Evolutionary conservation across 495 filamentous ascomycete species (phyloP), one percentile per base, ranked within the genome.

Genomic region (Hyaloscypha bicolor): DNA sequence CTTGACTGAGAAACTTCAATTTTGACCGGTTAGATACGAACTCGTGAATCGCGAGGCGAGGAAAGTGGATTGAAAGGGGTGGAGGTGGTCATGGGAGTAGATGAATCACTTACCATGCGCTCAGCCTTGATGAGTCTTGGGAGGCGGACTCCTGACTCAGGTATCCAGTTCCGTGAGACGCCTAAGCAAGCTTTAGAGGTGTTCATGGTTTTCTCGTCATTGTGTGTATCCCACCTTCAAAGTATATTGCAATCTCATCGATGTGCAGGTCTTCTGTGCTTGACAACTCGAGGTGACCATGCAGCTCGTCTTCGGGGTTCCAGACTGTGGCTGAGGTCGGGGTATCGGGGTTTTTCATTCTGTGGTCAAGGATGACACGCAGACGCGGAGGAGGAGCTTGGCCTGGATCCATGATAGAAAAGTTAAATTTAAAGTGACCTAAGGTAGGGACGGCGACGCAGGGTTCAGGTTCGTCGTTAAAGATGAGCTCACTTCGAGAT

Each of bases 81-180:
- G 42, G 42, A 48, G 42, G 42, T 2, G 1, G 16, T 16, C 42
- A 12, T 48, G 42, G 9, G 16, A 48, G 42, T 12, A 48, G 9
- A 4, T 6, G 4, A 48, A 11, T 48, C 8, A 48, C 42, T 11
- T 48, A 48, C 42, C 42, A 11, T 48, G 42, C 42, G 42, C 42
- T 48, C 42, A 6, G 42, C 42, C 42, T 48, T 48, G 42, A 48
- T 6, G 1, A 61, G 0, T 29, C 16, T 6, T 22, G 14, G n/a
- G 3, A 22, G 51, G 19, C 39, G n/a, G 51, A 25, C 11, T 5
- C 9, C 25, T 16, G 35, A 8, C 22, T 52, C 39, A 22, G 3
- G 5, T 48, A 63, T 63, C 60, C 60, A 63, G 39, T 63, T 63
- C 11, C 60, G 37, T 6, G 60, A 45, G 22, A 63, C 37, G 22